Evolutionary conservation across 2,329 filamentous ascomycete genomes (phyloP).

Genomic region (Ophiostoma quercus): DNA sequence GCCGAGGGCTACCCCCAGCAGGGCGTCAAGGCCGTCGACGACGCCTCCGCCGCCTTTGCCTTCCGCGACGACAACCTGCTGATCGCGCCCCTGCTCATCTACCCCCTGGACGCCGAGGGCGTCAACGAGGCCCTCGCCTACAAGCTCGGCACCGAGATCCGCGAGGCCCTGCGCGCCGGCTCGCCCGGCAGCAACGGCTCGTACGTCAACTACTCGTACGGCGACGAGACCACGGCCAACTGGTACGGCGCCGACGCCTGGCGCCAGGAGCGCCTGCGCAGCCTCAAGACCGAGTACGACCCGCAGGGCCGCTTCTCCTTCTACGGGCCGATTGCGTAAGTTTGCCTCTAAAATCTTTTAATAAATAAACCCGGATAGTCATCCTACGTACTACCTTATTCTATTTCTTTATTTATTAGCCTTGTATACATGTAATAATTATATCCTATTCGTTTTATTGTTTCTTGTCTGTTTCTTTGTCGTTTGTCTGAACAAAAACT

Average conservation of each 20-base stretch:
- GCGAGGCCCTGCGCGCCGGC: constrained; percentile 37
- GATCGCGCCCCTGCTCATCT: constrained; percentile 37
- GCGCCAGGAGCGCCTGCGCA: constrained; percentile 42
- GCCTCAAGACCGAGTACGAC: constrained; percentile 47
- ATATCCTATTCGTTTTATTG: neutral
- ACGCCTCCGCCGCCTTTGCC: constrained; percentile 41
- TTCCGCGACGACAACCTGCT: constrained; percentile 44
- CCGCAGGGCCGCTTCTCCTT: constrained; percentile 42
- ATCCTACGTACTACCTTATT: neutral
- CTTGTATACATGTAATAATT: neutral
- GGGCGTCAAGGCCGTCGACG: constrained; percentile 39
- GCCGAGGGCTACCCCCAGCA: constrained; percentile 50
- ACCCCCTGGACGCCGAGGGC: constrained; percentile 32
- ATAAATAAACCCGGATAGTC: neutral
- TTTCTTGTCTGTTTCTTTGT: neutral
- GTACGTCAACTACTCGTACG: constrained; percentile 51
- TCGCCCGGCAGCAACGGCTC: constrained; percentile 30
- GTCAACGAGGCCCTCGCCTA: constrained; percentile 35
- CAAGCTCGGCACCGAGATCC: constrained; percentile 37
- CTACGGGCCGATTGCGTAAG: constrained; percentile 37
- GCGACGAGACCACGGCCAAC: constrained; percentile 39
- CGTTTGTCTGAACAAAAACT: neutral
- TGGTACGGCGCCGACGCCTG: constrained; percentile 48
- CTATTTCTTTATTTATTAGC: neutral
- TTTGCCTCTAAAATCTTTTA: neutral